Conservation (phyloP, 306 rosid genomes). For the Acacia acuminata region DNA sequence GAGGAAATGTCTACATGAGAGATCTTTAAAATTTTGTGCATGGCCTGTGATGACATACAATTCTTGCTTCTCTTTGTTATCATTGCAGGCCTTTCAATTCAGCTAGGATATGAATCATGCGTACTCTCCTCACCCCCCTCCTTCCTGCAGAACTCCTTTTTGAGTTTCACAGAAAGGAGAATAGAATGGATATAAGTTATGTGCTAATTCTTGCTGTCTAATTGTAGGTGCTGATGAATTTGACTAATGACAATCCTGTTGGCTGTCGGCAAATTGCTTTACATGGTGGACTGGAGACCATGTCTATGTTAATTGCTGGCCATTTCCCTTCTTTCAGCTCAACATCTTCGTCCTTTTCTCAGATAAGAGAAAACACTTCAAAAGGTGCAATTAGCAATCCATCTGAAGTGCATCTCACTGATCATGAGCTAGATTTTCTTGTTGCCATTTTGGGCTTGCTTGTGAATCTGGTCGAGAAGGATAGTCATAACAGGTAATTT, state of each 20-base stretch:
- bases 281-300: slow-evolving; percentile 85
- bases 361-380: slow-evolving; percentile 43
- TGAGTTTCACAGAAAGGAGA: not conserved
- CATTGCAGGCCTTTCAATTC: not conserved
- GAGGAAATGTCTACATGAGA: slow-evolving; percentile 15
- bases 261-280: slow-evolving; percentile 92
- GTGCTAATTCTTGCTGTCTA: slow-evolving; percentile 18
- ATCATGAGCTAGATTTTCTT: slow-evolving; percentile 91
- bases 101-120: not conserved
- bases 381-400: slow-evolving; percentile 43
- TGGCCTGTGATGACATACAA: slow-evolving; percentile 13
- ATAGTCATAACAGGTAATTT: slow-evolving; percentile 77
- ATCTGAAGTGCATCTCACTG: slow-evolving; percentile 63
- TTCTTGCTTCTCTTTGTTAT: slow-evolving; percentile 15
- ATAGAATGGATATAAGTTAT: slow-evolving; percentile 1
- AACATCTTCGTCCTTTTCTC: slow-evolving; percentile 48
- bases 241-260: slow-evolving; percentile 91
- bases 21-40: slow-evolving; percentile 9
- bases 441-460: slow-evolving; percentile 97
- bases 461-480: slow-evolving; percentile 95
- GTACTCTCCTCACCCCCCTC: not conserved
- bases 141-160: not conserved
- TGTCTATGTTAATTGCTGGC: slow-evolving; percentile 82
- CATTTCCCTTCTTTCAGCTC: slow-evolving; percentile 85
- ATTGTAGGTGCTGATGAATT: slow-evolving; percentile 93